These are phyloP conservation scores for Knoxdaviesia proteae DNA, from an alignment of 2,329 filamentous ascomycete genomes.

Conservation along the genomic window DNA sequence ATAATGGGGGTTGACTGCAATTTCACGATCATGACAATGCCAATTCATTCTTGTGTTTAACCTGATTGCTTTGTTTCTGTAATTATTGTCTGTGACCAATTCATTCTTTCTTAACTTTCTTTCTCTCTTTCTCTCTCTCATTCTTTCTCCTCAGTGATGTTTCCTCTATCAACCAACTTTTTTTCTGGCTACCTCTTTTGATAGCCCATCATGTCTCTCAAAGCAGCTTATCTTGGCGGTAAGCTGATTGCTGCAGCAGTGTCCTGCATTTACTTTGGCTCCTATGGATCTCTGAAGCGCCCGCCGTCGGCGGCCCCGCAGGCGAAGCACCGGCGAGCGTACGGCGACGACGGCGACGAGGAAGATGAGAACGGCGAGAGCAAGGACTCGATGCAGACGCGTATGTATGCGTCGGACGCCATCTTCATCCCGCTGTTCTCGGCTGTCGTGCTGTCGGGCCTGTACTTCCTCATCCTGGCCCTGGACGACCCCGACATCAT, in stretches of 20 bases:
- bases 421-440: slow-evolving; percentile 69
- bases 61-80: too few relatives aligned
- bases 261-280: slow-evolving; percentile 64
- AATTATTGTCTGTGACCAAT: too few relatives aligned
- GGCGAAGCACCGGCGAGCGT: slow-evolving; percentile 11
- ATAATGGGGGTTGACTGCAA: too few relatives aligned
- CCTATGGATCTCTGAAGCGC: slow-evolving; percentile 66
- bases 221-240: too few relatives aligned
- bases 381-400: slow-evolving; percentile 27
- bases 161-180: too few relatives aligned
- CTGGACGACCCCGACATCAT: slow-evolving; percentile 62
- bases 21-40: too few relatives aligned
- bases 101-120: too few relatives aligned
- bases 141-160: too few relatives aligned
- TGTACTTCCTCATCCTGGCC: slow-evolving; percentile 83
- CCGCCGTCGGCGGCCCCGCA: slow-evolving; percentile 57
- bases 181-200: too few relatives aligned
- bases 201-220: too few relatives aligned
- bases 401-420: slow-evolving; percentile 43
- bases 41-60: too few relatives aligned
- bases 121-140: too few relatives aligned
- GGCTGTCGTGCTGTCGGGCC: slow-evolving; percentile 44
- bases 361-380: slow-evolving; percentile 28
- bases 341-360: slow-evolving; percentile 12
- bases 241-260: slow-evolving; percentile 44